Evolutionary conservation across 257 asterid genomes (phyloP).

Genomic region (Phtheirospermum japonicum): DNA sequence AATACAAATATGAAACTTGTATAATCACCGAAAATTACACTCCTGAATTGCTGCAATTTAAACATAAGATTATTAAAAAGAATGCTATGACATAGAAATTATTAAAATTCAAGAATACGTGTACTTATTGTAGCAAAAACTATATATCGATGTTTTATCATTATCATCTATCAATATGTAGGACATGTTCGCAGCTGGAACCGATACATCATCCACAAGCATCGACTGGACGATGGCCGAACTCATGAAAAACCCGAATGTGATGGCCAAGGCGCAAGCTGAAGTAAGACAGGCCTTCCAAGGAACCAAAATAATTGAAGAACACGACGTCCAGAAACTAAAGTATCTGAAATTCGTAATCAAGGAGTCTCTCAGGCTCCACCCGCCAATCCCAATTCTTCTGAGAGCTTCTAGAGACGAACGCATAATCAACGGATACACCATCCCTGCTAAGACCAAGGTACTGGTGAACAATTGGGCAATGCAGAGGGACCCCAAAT

Average conservation of each 20-base stretch:
- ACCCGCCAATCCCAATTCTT: not conserved
- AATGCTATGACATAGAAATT: too few relatives aligned
- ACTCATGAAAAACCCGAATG: not conserved
- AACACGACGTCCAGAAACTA: not conserved
- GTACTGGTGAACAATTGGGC: not conserved
- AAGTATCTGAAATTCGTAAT: not conserved
- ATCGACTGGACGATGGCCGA: conserved; percentile 1
- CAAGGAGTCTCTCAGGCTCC: not conserved
- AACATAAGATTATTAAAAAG: too few relatives aligned
- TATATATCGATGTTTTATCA: too few relatives aligned
- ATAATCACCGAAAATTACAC: too few relatives aligned
- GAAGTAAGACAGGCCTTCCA: not conserved
- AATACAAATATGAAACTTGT: too few relatives aligned
- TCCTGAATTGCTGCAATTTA: too few relatives aligned
- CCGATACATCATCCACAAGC: not conserved
- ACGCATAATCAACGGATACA: not conserved
- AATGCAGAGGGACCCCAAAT: not conserved
- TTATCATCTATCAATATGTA: too few relatives aligned
- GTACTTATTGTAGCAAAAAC: too few relatives aligned
- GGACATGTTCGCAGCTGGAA: conserved; percentile 7
- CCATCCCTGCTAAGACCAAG: not conserved
- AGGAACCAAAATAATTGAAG: not conserved
- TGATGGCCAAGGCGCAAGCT: not conserved
- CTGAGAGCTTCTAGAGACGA: not conserved
- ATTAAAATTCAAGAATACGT: too few relatives aligned